Evolutionary conservation across 23 red algal genomes (phyloP), one percentile per base, ranked within the genome.

Genomic region (Gracilariopsis chorda): DNA sequence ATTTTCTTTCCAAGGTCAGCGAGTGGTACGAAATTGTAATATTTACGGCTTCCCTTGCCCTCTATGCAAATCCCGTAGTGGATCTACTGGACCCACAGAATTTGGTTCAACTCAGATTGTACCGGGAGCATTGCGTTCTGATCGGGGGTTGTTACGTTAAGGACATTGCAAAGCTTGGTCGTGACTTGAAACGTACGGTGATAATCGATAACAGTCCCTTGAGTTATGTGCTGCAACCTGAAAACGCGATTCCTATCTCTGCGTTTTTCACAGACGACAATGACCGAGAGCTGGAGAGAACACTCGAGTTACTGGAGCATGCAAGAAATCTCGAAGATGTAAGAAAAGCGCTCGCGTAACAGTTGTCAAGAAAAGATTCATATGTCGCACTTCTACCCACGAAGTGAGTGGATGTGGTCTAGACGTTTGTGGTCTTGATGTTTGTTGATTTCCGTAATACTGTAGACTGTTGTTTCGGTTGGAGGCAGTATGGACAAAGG

Each of bases 121-220:
- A 91, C 67, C 83, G 95, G 11, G 95, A 97, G 48, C 86, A 90
- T 56, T 97, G 95, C 63, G 85, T 94, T 33, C 43, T 90, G 25
- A 78, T 94, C 32, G 95, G 84, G 17, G 95, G 95, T 23, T 88
- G 85, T 57, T 98, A 96, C 51, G 87, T 98, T 36, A 98, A 98
- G 78, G 91, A 98, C 58, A 78, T 98, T 80, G 73, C 90, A 10
- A 72, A 70, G 16, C 87, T 98, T 57, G 93, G 93, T 61, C 90
- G 96, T 25, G 96, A 98, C 60, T 58, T 98, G 72, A 82, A 83
- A 43, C 83, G 88, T 32, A 88, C 80, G 47, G 59, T 98, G 28
- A 95, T 98, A 35, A 84, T 98, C 46, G 96, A 98, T 79, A 98
- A 98, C 60, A 93, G 88, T 40, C 96, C 96, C 16, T 64, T 90